These are phyloP conservation scores for Auricularia auricula-judae DNA, from an alignment of 768 basidiomycete species.

Conservation along the genomic window DNA sequence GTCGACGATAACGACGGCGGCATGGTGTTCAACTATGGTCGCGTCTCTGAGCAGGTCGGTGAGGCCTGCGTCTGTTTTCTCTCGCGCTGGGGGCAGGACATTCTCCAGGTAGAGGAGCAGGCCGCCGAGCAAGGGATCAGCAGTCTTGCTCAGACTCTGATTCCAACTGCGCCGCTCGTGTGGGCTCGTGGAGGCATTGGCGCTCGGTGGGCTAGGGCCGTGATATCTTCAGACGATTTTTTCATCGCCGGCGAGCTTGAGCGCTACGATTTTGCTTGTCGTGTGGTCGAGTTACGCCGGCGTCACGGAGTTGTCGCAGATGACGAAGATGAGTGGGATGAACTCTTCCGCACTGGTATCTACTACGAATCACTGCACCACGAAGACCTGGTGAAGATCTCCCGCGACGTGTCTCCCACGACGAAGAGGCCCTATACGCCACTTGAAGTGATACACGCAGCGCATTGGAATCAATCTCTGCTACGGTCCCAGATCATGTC, in stretches of 20 bases:
- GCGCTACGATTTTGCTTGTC: conserved; percentile 66
- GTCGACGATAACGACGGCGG: conserved; percentile 19
- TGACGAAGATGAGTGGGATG: conserved; percentile 62
- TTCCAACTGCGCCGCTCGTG: conserved; percentile 33
- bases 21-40: conserved; percentile 58
- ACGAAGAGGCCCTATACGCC: conserved; percentile 64
- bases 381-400: conserved; percentile 68
- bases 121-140: not conserved
- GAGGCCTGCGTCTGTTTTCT: conserved; percentile 86
- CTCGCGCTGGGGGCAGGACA: conserved; percentile 71
- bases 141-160: conserved; percentile 10
- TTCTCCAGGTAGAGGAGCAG: conserved; percentile 54
- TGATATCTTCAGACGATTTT: conserved; percentile 68
- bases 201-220: conserved; percentile 60
- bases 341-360: conserved; percentile 65
- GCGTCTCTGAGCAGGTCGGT: conserved; percentile 83
- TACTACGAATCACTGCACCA: conserved; percentile 80
- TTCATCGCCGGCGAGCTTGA: conserved; percentile 72
- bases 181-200: conserved; percentile 68
- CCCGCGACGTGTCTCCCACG: conserved; percentile 61
- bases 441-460: conserved; percentile 53
- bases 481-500: conserved; percentile 48
- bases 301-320: conserved; percentile 35
- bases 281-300: conserved; percentile 65
- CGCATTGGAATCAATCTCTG: conserved; percentile 71